A percentile compares a stretch with the other conserved stretches of the same genome.
These are phyloP conservation scores for Berberis vulgaris DNA, from an alignment of 164 flowering plant species.

Conservation along the genomic window DNA sequence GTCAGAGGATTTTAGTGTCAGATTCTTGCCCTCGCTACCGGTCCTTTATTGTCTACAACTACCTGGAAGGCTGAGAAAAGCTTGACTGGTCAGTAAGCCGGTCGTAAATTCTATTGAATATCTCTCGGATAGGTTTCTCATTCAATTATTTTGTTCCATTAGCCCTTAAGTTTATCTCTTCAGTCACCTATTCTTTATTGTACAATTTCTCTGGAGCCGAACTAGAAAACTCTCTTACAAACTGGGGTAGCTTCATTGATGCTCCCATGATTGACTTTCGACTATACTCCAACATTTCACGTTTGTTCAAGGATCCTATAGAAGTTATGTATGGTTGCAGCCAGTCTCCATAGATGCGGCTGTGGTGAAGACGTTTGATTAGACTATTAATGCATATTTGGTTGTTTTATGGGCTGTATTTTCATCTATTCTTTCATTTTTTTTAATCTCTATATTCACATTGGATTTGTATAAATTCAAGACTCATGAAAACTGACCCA, in stretches of 20 bases:
- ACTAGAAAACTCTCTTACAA: not conserved
- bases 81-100: slow-evolving; percentile 6
- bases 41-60: slow-evolving; percentile 1
- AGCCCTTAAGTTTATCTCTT: not conserved
- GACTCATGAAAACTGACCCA: no score
- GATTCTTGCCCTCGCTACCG: slow-evolving; percentile 1
- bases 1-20: not conserved
- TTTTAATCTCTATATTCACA: no score
- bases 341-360: no score
- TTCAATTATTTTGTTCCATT: slow-evolving; percentile 6
- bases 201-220: slow-evolving; percentile 1
- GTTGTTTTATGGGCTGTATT: no score
- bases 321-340: no score
- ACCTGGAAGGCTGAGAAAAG: slow-evolving; percentile 5
- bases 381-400: no score
- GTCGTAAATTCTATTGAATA: slow-evolving; percentile 10
- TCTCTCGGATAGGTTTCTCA: slow-evolving; percentile 4
- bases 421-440: no score
- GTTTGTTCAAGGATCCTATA: no score
- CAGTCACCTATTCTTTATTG: slow-evolving; percentile 18
- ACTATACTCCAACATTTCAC: not conserved
- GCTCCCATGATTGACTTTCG: slow-evolving; percentile 1
- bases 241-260: slow-evolving; percentile 10
- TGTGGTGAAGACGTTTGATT: no score
- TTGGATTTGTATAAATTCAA: no score